Evolutionary conservation across 2,329 filamentous ascomycete species (phyloP).

Genomic region (Onygenales sp.): DNA sequence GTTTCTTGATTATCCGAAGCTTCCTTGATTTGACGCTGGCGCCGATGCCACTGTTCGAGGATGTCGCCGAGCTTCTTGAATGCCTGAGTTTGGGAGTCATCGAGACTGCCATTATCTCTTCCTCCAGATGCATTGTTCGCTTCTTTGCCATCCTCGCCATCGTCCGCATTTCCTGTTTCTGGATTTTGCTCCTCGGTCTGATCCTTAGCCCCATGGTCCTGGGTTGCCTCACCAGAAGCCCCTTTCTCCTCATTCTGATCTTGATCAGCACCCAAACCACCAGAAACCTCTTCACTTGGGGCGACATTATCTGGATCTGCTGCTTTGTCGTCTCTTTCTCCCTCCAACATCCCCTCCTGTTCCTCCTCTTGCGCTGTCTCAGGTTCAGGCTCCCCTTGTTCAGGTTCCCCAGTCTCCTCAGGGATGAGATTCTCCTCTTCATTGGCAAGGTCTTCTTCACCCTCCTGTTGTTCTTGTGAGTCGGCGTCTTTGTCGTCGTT

Average conservation of each 20-base stretch:
- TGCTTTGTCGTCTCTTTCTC: slow-evolving; percentile 40
- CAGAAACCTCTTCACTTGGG: slow-evolving; percentile 31
- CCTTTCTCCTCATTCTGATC: slow-evolving; percentile 34
- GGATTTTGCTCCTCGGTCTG: slow-evolving; percentile 38
- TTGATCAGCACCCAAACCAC: slow-evolving; percentile 29
- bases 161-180: slow-evolving; percentile 32
- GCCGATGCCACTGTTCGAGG: slow-evolving; percentile 84
- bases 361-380: slow-evolving; percentile 39
- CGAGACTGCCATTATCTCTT: slow-evolving; percentile 23
- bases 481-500: slow-evolving; percentile 32
- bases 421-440: slow-evolving; percentile 23
- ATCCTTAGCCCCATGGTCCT: slow-evolving; percentile 35
- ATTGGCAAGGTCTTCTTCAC: slow-evolving; percentile 36
- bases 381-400: slow-evolving; percentile 22
- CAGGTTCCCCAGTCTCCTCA: slow-evolving; percentile 34
- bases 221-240: slow-evolving; percentile 37
- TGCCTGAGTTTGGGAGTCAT: slow-evolving; percentile 50
- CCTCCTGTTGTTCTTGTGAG: slow-evolving; percentile 16
- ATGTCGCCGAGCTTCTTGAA: slow-evolving; percentile 94
- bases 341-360: slow-evolving; percentile 37
- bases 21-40: slow-evolving; percentile 71
- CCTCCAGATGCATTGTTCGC: slow-evolving; percentile 22
- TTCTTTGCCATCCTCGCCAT: slow-evolving; percentile 21
- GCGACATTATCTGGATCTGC: slow-evolving; percentile 47
- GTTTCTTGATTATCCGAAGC: slow-evolving; percentile 45